Evolutionary conservation across 495 filamentous ascomycete genomes (phyloP), one percentile per base, ranked within the genome.

Genomic region (Penicillium lividum): DNA sequence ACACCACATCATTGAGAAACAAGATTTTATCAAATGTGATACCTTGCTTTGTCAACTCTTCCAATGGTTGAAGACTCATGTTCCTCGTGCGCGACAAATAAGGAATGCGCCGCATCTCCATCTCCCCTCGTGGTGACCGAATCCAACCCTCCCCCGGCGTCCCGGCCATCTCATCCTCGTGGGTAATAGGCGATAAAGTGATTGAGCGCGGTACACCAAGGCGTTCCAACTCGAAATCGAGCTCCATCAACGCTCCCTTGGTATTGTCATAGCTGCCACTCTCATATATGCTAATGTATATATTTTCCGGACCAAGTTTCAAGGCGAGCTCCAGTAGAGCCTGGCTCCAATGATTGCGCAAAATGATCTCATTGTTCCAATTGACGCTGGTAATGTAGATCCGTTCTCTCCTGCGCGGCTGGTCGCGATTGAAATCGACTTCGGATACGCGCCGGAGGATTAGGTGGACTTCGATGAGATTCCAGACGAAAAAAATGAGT

Each of bases 1-100:
- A 92, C 4, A 87, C 84, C 15, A 92, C 86, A 68, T 92, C 89
- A 67, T 90, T 90, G 38, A 92, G 67, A 69, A 88, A 93, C 1
- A 93, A 68, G 5, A 92, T 73, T 61, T 82, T 82, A 62, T 92
- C 87, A 65, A 90, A 92, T 6, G 55, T 75, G 4, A 75, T 67
- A n/a, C 80, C 80, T 50, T 73, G 60, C 18, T 54, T 50, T 2
- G 71, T 74, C 31, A 86, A 66, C 22, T 77, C 74, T 6, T 69
- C 57, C 40, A 85, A 62, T 4, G 78, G 78, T 52, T 79, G 68
- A 59, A 82, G 38, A 30, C 80, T 80, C 38, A 72, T 53, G 69
- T 93, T 92, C 50, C 89, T 79, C 34, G 89, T 58, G 3, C 69
- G 71, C 1, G 89, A 79, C 10, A 92, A 72, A 64, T 88, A 90